Evolutionary conservation across 441 rosid genomes (phyloP), one percentile per base, ranked within the genome.

Genomic region (Theobroma grandiflorum): DNA sequence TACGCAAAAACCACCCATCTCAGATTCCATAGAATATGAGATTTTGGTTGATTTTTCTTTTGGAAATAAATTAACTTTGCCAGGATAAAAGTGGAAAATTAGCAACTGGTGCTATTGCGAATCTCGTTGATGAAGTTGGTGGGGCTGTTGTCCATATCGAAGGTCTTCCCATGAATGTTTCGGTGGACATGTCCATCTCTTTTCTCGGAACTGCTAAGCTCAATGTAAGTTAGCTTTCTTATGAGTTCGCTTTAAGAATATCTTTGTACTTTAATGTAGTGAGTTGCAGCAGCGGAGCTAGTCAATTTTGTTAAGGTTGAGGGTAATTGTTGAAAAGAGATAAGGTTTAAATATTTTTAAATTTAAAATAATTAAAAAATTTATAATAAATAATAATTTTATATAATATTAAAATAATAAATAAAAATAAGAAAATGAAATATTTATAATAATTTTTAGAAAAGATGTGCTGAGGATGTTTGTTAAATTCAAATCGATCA

Each of bases 61-160:
- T 33, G 75, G 47, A 58, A n/a, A 68, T 79, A 67, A 11, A 35
- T 72, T 78, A 69, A 11, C 70, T n/a, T 72, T 80, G 69, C 77
- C 95, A 93, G 98, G 96, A 92, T 72, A 86, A 86, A 79, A 86
- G 74, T 14, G 94, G 98, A 67, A 90, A 90, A 71, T 79, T 96
- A 71, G 97, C 97, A 3, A 83, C 83, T 0, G 98, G 98, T 40
- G 98, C 96, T 0, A 87, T 96, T 69, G 96, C 92, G 4, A 93
- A 90, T 84, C 90, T 95, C 22, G 92, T 95, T n/a, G 99, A 95
- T 79, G 97, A 93, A 61, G 88, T 93, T 66, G 98, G 98, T n/a
- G 91, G 89, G 47, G 86, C 95, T 16, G 90, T 86, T 69, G 87
- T 89, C 53, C 78, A 88, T n/a, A 89, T 82, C 0, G 93, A 91